These are phyloP conservation scores for Aegle marmelos DNA, from an alignment of 345 rosid genomes.

Conservation along the genomic window DNA sequence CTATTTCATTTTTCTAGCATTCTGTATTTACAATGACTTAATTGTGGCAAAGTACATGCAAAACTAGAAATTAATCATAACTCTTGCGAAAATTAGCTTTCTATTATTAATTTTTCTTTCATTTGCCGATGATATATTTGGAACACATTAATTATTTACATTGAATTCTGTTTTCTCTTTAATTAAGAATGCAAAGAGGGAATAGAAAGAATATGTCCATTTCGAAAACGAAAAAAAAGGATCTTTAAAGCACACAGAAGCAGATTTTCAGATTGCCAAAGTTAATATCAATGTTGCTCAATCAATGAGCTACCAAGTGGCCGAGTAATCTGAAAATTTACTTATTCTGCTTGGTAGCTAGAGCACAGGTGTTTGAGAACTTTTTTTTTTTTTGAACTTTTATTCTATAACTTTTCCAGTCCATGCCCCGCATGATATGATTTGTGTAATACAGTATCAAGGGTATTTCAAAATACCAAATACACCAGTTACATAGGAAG, in stretches of 20 bases:
- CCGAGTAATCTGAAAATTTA: no score
- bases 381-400: no score
- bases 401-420: no score
- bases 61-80: neutral
- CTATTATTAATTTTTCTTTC: neutral
- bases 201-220: slow-evolving; percentile 38
- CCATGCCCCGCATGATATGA: no score
- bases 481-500: no score
- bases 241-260: neutral
- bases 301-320: no score
- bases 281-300: neutral
- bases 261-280: neutral
- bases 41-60: neutral
- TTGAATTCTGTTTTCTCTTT: neutral
- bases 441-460: no score
- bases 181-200: slow-evolving; percentile 40
- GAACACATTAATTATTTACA: neutral
- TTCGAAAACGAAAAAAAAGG: neutral
- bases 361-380: no score
- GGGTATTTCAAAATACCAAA: no score
- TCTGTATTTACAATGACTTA: neutral
- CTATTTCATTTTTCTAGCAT: neutral
- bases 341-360: no score
- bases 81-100: neutral
- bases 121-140: neutral